Percentiles rank a stretch among this genome's conserved stretches.
Conservation (phyloP, 305 asterid species). For the Solanum aculeatissimum region DNA sequence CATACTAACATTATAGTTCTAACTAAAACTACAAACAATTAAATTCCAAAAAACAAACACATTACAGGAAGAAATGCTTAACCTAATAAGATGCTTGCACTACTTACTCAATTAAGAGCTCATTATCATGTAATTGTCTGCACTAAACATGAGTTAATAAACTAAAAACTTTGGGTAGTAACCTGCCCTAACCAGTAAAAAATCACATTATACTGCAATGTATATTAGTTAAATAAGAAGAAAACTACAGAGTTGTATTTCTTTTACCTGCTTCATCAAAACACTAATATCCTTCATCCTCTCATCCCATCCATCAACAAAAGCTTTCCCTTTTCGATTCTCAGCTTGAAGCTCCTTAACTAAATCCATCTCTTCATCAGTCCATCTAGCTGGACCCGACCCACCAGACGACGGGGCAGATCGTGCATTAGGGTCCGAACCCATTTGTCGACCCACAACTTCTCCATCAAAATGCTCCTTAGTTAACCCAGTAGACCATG, state of each 20-base stretch:
- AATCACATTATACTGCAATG: not conserved
- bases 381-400: constrained; percentile 31
- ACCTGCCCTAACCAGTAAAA: not conserved
- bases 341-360: constrained; percentile 32
- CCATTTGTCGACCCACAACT: constrained; percentile 47
- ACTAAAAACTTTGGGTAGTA: not conserved
- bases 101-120: not conserved
- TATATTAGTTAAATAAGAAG: not conserved
- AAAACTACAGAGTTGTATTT: not conserved
- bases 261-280: constrained; percentile 57
- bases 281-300: constrained; percentile 34
- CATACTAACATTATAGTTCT: not conserved
- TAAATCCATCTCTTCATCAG: constrained; percentile 28
- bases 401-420: constrained; percentile 6
- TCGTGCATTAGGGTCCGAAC: constrained; percentile 1
- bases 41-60: not conserved
- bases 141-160: not conserved
- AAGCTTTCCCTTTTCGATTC: constrained; percentile 26
- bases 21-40: not conserved
- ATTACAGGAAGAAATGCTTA: not conserved
- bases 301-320: constrained; percentile 47
- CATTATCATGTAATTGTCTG: not conserved
- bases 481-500: constrained; percentile 93
- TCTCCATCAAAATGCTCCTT: constrained; percentile 87
- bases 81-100: not conserved